Conservation (phyloP, 768 basidiomycete genomes). For the Pholiota conissans region DNA sequence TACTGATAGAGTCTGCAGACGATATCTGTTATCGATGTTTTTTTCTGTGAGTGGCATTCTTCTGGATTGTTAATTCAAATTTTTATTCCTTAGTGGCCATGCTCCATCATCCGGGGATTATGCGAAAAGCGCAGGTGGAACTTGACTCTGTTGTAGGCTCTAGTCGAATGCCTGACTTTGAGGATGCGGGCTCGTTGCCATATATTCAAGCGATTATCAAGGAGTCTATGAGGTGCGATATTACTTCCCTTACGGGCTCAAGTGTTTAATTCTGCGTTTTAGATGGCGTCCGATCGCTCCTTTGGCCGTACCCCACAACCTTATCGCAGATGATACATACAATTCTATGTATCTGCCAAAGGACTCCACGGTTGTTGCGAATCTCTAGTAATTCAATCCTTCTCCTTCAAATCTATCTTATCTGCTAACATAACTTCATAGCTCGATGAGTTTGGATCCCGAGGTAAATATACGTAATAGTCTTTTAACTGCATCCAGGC, state of each 20-base stretch:
- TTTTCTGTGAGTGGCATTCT: conserved; percentile 11
- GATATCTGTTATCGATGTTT: conserved; percentile 11
- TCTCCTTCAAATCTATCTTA: neutral
- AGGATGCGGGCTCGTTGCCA: conserved; percentile 26
- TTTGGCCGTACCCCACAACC: conserved; percentile 33
- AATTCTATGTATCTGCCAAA: conserved; percentile 37
- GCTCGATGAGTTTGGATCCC: conserved; percentile 24
- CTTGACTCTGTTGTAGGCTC: conserved; percentile 32
- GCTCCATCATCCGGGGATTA: conserved; percentile 28
- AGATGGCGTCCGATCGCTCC: conserved; percentile 31
- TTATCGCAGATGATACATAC: conserved; percentile 35
- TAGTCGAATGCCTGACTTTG: conserved; percentile 30
- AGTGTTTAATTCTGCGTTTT: neutral
- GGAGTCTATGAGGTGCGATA: conserved; percentile 22
- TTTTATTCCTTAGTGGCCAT: conserved; percentile 31
- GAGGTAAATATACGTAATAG: conserved; percentile 10
- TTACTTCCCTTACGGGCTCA: neutral
- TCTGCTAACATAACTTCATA: neutral
- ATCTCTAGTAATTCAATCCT: conserved; percentile 19
- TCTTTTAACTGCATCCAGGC: neutral
- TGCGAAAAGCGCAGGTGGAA: conserved; percentile 33
- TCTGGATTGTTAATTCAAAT: neutral
- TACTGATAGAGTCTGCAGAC: conserved; percentile 7
- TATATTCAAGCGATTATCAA: conserved; percentile 26
- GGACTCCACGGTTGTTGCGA: conserved; percentile 26